Evolutionary conservation across 805 yeast species (phyloP), one percentile per base, ranked within the genome.

Genomic region (Metschnikowia picachoensis): DNA sequence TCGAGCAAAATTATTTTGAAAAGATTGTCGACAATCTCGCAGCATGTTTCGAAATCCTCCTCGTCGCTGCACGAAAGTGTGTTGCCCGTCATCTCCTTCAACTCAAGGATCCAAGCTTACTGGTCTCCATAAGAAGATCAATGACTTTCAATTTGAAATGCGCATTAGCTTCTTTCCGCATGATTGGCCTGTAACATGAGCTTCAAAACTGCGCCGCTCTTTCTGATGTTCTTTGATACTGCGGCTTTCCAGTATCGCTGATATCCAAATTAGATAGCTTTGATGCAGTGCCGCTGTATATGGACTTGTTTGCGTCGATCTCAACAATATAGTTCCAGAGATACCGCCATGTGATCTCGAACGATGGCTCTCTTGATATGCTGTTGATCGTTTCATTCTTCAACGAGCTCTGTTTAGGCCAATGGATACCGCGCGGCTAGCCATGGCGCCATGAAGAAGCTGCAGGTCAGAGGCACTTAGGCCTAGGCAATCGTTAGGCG

Each of bases 401-500:
- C 12, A 61, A 53, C 1, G 77, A 76, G 47, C 76, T 11, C 76
- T 55, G 49, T 71, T 64, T 36, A 70, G 55, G 0, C 77, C 76
- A 36, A 70, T 68, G 3, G 73, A 60, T 36, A 67, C 41, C 0
- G 76, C 74, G 43, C 70, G 76, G 29, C 59, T 62, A 10, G 68
- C 58, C 7, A 65, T 63, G 2, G 65, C 59, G 0, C 74, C 73
- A 39, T 71, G 62, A 17, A 70, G 56, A 13, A 68, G 59, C 40
- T 67, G 70, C 3, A 70, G 64, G 49, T 72, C 76, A 0, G 67
- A 60, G 8, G 72, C 69, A 17, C 72, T 65, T 27, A 70, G 51
- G 0, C 77, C 76, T 47, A 64, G 72, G 45, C 70, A 62, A 51
- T 73, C 76, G 44, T 68, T 67, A 1, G 77, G 77, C 11, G 67